Evolutionary conservation across 768 basidiomycete genomes (phyloP), one percentile per base, ranked within the genome.

Genomic region (Pisolithus marmoratus): DNA sequence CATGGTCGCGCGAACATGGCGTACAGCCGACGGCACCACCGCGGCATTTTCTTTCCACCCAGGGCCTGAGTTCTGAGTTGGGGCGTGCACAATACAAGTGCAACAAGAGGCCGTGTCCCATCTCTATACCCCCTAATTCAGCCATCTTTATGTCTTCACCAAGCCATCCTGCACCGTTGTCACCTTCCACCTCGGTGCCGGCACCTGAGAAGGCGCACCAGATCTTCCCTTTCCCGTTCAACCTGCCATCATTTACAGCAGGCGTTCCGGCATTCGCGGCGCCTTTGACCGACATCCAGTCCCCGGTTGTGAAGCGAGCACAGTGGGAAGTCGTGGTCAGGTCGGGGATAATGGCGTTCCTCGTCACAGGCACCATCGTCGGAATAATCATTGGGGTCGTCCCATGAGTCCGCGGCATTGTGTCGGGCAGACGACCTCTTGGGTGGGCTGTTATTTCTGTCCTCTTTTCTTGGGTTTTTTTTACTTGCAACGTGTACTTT

Each of bases 261-360:
- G 66, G 64, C 11, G 87, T 89, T 15, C 87, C 88, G 2, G 81
- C 86, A 41, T 90, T 90, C 55, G 77, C 81, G 19, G 70, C 78
- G 20, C 85, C 87, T 29, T 69, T 91, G 51, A 89, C 89, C 40
- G 76, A 74, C 38, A 73, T 91, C 20, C 73, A 86, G 46, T 86
- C 78, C 53, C 83, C 86, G 15, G 74, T 84, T 51, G 80, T 90
- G 47, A 76, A 80, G 48, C 76, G 90, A n/a, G 87, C 81, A 3
- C 90, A 92, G 59, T 91, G 89, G 90, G 87, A 90, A 67, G 84
- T 91, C 26, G 85, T 90, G 27, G 70, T 86, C 24, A 73, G 85
- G 36, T 84, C 83, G 2, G 74, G 72, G 41, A 26, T 71, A 0
- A 57, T 82, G 9, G 80, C 80, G 0, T 67, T 80, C 22, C 24